Evolutionary conservation across 2,329 filamentous ascomycete species (phyloP).

Genomic region (Colletotrichum simmondsii): DNA sequence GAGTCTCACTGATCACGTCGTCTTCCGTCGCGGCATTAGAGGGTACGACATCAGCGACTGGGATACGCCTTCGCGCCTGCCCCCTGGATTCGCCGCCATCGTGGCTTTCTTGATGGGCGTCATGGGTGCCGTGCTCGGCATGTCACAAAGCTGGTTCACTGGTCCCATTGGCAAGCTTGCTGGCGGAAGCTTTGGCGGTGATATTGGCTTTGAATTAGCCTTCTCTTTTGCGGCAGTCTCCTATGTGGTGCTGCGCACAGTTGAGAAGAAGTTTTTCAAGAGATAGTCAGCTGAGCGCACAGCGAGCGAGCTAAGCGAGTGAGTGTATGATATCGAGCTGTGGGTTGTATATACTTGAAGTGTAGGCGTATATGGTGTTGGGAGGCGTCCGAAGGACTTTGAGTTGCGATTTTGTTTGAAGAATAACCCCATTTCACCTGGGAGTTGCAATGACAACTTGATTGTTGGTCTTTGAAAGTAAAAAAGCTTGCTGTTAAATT

Average conservation of each 20-base stretch:
- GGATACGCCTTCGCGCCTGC: slow-evolving; percentile 66
- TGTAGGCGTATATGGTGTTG: background rate
- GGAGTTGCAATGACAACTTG: background rate
- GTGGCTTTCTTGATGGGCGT: slow-evolving; percentile 72
- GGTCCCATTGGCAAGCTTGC: slow-evolving; percentile 74
- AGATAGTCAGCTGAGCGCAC: slow-evolving; percentile 40
- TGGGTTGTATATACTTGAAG: background rate
- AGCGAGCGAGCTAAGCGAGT: too few species aligned
- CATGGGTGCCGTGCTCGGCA: slow-evolving; percentile 74
- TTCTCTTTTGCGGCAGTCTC: slow-evolving; percentile 67
- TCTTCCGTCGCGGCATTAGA: slow-evolving; percentile 71
- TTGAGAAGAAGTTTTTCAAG: slow-evolving; percentile 53
- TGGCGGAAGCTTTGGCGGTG: slow-evolving; percentile 58
- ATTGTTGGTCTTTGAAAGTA: background rate
- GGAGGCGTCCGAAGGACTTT: background rate
- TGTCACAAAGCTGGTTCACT: slow-evolving; percentile 76
- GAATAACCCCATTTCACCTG: too few species aligned
- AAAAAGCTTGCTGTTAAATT: background rate
- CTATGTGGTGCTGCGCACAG: slow-evolving; percentile 61
- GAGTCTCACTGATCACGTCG: slow-evolving; percentile 72
- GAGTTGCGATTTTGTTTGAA: too few species aligned
- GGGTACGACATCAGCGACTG: slow-evolving; percentile 71
- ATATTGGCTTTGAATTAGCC: slow-evolving; percentile 69
- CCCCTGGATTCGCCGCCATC: slow-evolving; percentile 71
- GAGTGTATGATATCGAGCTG: slow-evolving; percentile 3